Base-by-base conservation (phyloP, 495 filamentous ascomycete species). In the Diplogelasinospora grovesii region DNA sequence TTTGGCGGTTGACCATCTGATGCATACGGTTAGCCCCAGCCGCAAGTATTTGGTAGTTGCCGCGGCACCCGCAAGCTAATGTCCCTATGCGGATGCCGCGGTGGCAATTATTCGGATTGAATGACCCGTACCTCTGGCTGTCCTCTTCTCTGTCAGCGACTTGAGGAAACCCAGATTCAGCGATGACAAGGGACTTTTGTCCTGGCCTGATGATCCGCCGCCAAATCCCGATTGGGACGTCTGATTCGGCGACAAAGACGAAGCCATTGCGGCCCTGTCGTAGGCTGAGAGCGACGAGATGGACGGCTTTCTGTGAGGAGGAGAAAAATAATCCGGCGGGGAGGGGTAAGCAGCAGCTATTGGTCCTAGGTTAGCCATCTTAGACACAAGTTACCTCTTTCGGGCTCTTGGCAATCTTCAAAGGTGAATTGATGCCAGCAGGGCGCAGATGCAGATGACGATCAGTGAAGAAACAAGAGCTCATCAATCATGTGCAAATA, bases 1-100 rank as follows among this genome's bases (percentile, higher is more conserved):
- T 98, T 98, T 3, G 86, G 80, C 16, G 84, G 71, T 50, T 92
- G 79, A 11, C 89, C 89, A 74, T 93, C 90, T 81, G 56, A 2
- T n/a, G 27, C 1, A n/a, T 15, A 24, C 8, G 26, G 26, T 45
- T 30, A 37, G 33, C 20, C 22, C 22, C 3, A 31, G n/a, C 9
- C 28, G 28, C 28, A 8, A 14, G 28, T n/a, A n/a, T n/a, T n/a
- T n/a, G n/a, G n/a, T n/a, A n/a, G n/a, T n/a, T n/a, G n/a, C n/a
- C n/a, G n/a, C n/a, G n/a, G n/a, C n/a, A n/a, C n/a, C n/a, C n/a
- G n/a, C n/a, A n/a, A n/a, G n/a, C n/a, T 5, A 31, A 31, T 14
- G 28, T 8, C 28, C 8, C 10, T 9, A 20, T 8, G 11, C 5
- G 4, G 9, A 3, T 18, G 14, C 14, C 30, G 14, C 13, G 14